Evolutionary conservation across 345 rosid species (phyloP), one percentile per base, ranked within the genome.

Genomic region (Lumnitzera littorea): DNA sequence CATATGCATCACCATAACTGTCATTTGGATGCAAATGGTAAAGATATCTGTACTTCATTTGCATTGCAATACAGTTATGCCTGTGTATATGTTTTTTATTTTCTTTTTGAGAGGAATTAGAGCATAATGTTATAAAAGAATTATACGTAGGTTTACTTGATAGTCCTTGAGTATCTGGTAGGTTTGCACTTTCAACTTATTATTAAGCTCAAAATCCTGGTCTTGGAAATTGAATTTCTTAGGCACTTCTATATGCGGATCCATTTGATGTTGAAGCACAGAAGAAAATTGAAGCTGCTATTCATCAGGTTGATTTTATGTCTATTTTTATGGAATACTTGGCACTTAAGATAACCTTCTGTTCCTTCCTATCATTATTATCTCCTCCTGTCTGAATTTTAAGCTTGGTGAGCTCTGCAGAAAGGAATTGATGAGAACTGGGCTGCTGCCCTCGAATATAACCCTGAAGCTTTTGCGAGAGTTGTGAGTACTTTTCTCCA

Each of bases 401-500:
- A 11, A 53, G 15, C 31, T 53, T 53, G 56, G 56, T n/a, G 29
- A 53, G 5, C 2, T 53, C 23, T 53, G 68, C 90, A 94, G 99
- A 90, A 87, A 86, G 99, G 99, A 66, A 94, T 94, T 66, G 99
- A 94, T 79, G 99, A 94, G 76, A 94, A 94, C 60, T 86, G 97
- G 99, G 99, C 82, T 75, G 99, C 99, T 74, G 97, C 97, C 60
- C 76, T 94, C 76, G 97, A 94, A 72, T 57, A 94, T 74, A 90
- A 94, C 62, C 99, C 97, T 61, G 99, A 94, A 79, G 96, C 84
- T 77, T 94, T 94, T 80, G 99, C 97, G 50, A 78, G 97, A 74
- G 99, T 94, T 95, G 99, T 94, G 86, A 51, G 92, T 76, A 62
- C 62, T 73, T 74, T 13, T 27, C 7, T 13, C 56, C 48, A 56